These are phyloP conservation scores for Purpureocillium takamizusanense DNA, from an alignment of 2,329 filamentous ascomycete genomes.

Conservation along the genomic window DNA sequence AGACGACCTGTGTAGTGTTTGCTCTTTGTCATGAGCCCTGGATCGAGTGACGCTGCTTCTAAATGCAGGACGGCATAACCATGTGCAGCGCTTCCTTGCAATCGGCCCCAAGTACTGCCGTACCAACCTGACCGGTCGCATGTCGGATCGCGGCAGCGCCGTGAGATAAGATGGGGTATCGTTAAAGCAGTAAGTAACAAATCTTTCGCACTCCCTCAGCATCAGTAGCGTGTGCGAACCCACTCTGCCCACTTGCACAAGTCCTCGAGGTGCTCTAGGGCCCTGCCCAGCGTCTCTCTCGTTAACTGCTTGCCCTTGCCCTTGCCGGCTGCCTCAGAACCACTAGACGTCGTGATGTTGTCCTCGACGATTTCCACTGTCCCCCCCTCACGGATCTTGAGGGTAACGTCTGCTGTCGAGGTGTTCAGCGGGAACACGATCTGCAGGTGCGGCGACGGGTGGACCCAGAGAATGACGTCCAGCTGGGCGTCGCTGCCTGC, in stretches of 20 bases:
- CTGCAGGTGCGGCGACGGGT: constrained; percentile 39
- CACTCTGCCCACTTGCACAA: constrained; percentile 45
- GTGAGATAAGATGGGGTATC: no score
- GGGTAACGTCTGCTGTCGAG: constrained; percentile 40
- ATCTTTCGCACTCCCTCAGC: no score
- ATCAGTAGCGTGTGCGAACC: constrained; percentile 28
- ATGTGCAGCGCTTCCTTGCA: no score
- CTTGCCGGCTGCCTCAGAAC: constrained; percentile 10
- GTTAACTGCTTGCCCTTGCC: constrained; percentile 26
- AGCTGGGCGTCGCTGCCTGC: constrained; percentile 20
- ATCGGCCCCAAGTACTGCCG: no score
- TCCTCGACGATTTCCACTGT: constrained; percentile 49
- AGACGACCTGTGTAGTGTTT: no score
- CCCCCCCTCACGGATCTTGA: constrained; percentile 53
- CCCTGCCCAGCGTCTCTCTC: constrained; percentile 32
- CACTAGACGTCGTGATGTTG: constrained; percentile 31
- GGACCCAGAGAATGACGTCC: constrained; percentile 44
- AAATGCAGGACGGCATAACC: no score
- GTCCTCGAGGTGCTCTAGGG: constrained; percentile 41
- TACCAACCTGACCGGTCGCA: no score
- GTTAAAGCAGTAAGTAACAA: no score
- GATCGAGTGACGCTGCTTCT: no score
- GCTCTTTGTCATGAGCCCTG: no score
- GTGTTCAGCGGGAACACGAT: constrained; percentile 44
- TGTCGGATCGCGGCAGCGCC: no score